Percentiles rank a stretch among this genome's conserved stretches.
Evolutionary conservation across 768 basidiomycete species (phyloP).

Genomic region (Xerocomus potaroensis): DNA sequence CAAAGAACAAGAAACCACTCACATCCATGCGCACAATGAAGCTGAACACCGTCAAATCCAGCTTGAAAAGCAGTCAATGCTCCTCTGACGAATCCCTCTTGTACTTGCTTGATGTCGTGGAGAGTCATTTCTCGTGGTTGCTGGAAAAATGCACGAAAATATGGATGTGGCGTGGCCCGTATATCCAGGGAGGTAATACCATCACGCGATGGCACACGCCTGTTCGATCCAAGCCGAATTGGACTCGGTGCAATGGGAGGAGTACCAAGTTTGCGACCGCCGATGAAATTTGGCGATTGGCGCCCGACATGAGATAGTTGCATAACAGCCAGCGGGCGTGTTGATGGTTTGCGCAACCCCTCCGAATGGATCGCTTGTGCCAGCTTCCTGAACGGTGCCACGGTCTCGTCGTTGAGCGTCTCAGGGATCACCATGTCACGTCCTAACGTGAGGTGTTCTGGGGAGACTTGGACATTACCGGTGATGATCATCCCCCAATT

Average conservation of each 20-base stretch:
- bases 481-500: slow-evolving; percentile 89
- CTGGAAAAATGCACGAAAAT: slow-evolving; percentile 52
- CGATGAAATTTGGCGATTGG: slow-evolving; percentile 72
- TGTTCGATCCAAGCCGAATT: slow-evolving; percentile 42
- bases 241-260: slow-evolving; percentile 72
- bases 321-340: slow-evolving; percentile 54
- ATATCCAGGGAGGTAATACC: slow-evolving; percentile 2
- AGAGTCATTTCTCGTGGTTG: slow-evolving; percentile 56
- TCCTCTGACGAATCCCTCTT: slow-evolving; percentile 61
- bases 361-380: slow-evolving; percentile 47
- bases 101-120: slow-evolving; percentile 56
- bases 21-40: slow-evolving; percentile 89
- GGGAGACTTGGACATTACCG: slow-evolving; percentile 74
- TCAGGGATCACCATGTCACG: slow-evolving; percentile 64
- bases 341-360: slow-evolving; percentile 4
- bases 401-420: slow-evolving; percentile 36
- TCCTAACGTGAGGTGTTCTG: slow-evolving; percentile 62
- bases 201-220: slow-evolving; percentile 3
- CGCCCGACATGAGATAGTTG: slow-evolving; percentile 83
- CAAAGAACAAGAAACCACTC: slow-evolving; percentile 28
- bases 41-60: slow-evolving; percentile 83
- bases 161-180: slow-evolving; percentile 13
- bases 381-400: slow-evolving; percentile 49
- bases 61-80: slow-evolving; percentile 58
- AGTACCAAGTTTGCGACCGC: slow-evolving; percentile 58